phyloP scores from a whole-genome alignment of 2,329 filamentous ascomycete species.

The Ceratocystis lukuohia region DNA sequence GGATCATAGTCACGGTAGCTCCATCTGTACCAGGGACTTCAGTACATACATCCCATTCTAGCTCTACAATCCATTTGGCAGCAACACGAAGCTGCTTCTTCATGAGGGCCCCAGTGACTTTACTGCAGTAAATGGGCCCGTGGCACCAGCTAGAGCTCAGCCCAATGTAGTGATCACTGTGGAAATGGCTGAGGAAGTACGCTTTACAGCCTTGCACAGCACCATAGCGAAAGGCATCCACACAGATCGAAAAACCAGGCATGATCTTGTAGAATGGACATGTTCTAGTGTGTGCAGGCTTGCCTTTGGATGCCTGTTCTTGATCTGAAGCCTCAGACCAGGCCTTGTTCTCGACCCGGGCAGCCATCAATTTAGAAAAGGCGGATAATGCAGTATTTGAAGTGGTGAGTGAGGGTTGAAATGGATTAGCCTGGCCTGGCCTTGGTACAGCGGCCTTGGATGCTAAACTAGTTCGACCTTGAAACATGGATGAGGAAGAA shows the following conservation, averaged over 20 bases:
- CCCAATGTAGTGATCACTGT: constrained; percentile 94
- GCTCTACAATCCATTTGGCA: constrained; percentile 66
- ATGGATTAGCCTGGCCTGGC: constrained; percentile 70
- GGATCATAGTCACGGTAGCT: constrained; percentile 83
- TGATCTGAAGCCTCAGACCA: constrained; percentile 78
- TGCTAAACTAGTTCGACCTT: constrained; percentile 42
- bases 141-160: constrained; percentile 79
- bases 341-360: constrained; percentile 75
- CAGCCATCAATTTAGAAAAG: constrained; percentile 86
- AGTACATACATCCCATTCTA: constrained; percentile 70
- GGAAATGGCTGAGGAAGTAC: constrained; percentile 95
- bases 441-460: constrained; percentile 56
- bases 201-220: constrained; percentile 83
- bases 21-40: constrained; percentile 74
- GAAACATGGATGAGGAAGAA: constrained; percentile 23
- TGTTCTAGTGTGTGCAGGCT: constrained; percentile 73
- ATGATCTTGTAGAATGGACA: constrained; percentile 99
- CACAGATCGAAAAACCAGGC: constrained; percentile 80
- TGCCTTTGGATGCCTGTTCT: constrained; percentile 65
- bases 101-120: constrained; percentile 79
- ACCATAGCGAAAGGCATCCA: constrained; percentile 92
- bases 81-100: constrained; percentile 75
- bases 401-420: constrained; percentile 32
- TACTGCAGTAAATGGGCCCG: constrained; percentile 92
- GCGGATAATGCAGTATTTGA: constrained; percentile 46